phyloP scores from a whole-genome alignment of 2,329 filamentous ascomycete genomes.

The Aspergillus arachidicola region DNA sequence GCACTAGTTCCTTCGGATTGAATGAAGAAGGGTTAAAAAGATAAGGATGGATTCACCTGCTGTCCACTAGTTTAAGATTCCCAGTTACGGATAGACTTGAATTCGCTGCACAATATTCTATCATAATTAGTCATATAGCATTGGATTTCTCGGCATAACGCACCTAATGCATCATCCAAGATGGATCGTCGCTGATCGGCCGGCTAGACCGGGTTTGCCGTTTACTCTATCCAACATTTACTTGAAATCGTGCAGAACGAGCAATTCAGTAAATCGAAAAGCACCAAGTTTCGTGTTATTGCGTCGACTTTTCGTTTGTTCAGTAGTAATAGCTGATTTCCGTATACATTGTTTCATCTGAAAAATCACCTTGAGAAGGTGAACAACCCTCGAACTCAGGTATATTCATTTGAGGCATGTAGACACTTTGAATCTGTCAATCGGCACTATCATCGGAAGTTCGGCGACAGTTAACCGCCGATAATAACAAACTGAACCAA shows the following conservation, averaged over 20 bases:
- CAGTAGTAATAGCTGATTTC: no score
- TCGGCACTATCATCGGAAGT: neutral
- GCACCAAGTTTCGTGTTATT: neutral
- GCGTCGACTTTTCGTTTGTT: no score
- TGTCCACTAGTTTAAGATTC: neutral
- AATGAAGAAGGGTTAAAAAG: no score
- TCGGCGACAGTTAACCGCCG: neutral
- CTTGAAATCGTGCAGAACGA: neutral
- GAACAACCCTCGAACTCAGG: no score
- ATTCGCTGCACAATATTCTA: neutral
- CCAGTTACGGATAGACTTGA: neutral
- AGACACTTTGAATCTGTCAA: no score
- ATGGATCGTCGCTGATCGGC: constrained; percentile 8
- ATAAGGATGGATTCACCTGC: no score
- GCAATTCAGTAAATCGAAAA: neutral
- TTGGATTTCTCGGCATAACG: neutral
- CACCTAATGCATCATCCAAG: neutral
- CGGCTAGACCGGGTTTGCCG: constrained; percentile 4
- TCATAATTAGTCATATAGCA: neutral
- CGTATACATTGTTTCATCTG: no score
- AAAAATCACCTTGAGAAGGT: no score
- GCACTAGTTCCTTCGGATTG: no score
- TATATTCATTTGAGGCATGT: no score
- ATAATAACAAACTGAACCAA: neutral
- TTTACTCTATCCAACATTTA: neutral